A percentile compares a stretch with the other conserved stretches of the same genome.
Evolutionary conservation across 2,329 filamentous ascomycete species (phyloP).

Genomic region (Coniochaeta sp.): DNA sequence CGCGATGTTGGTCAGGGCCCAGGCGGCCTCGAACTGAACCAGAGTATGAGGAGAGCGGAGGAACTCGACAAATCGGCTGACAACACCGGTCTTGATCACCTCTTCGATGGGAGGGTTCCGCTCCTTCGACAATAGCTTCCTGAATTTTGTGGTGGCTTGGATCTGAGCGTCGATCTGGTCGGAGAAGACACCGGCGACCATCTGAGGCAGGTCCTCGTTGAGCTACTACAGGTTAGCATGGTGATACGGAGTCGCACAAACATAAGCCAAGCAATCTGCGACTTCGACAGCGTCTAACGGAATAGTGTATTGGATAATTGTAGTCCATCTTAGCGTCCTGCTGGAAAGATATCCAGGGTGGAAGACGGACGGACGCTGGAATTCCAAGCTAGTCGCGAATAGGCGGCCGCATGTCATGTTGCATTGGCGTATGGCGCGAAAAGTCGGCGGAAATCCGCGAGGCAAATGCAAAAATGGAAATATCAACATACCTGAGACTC

Average conservation of each 20-base stretch:
- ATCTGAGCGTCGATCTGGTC: conserved; percentile 98
- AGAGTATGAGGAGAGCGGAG: conserved; percentile 95
- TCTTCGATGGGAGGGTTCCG: conserved; percentile 98
- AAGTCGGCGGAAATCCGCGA: not conserved
- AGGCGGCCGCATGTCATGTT: not conserved
- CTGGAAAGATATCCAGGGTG: no score
- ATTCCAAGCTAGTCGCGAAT: not conserved
- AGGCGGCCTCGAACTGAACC: conserved; percentile 97
- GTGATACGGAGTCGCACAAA: not conserved
- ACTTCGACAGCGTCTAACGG: not conserved
- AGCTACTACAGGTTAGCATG: conserved; percentile 51
- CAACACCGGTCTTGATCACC: conserved; percentile 98
- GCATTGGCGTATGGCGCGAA: not conserved
- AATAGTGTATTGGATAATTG: no score
- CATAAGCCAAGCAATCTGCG: not conserved
- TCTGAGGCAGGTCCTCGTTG: conserved; percentile 95
- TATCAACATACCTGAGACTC: conserved; percentile 76
- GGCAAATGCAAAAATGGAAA: conserved; percentile 1
- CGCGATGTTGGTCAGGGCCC: conserved; percentile 98
- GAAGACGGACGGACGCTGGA: not conserved
- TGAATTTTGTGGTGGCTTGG: conserved; percentile 94
- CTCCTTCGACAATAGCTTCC: conserved; percentile 97
- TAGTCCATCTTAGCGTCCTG: no score
- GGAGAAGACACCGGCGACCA: conserved; percentile 97
- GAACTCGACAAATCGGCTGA: conserved; percentile 96